Percentiles rank a stretch among this genome's conserved stretches.
phyloP scores from a whole-genome alignment of 495 filamentous ascomycete genomes.

The Pyrenula aspistea region DNA sequence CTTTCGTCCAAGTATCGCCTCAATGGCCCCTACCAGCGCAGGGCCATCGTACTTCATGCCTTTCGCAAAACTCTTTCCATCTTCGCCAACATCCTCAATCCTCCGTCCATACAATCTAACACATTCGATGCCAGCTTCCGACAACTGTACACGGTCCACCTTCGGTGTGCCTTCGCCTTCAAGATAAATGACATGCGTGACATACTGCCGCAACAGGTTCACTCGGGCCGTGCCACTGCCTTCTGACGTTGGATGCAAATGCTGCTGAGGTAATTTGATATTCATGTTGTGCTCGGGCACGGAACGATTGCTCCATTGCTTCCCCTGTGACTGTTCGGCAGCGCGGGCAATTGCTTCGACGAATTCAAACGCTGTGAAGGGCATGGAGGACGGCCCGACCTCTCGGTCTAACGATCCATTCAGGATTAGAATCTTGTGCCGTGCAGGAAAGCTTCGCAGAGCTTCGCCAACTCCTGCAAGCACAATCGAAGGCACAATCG shows the following conservation, averaged over 20 bases:
- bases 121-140: conserved; percentile 57
- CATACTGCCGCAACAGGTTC: conserved; percentile 39
- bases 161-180: conserved; percentile 58
- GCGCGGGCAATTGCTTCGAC: conserved; percentile 65
- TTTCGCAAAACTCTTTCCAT: conserved; percentile 15
- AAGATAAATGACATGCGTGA: conserved; percentile 77
- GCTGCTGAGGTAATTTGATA: conserved; percentile 1
- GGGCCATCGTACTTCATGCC: conserved; percentile 67
- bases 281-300: conserved; percentile 1
- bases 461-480: conserved; percentile 32
- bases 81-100: conserved; percentile 25
- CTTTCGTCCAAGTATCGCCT: conserved; percentile 61
- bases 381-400: conserved; percentile 49
- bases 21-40: conserved; percentile 62
- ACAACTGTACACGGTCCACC: conserved; percentile 55
- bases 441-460: conserved; percentile 26
- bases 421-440: conserved; percentile 73
- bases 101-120: conserved; percentile 65
- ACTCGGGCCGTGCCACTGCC: conserved; percentile 10
- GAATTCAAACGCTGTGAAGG: conserved; percentile 67
- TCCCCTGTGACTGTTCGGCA: conserved; percentile 31
- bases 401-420: conserved; percentile 79
- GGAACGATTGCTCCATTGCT: conserved; percentile 14
- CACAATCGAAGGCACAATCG: conserved; percentile 54
- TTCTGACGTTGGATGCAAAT: background rate